Evolutionary conservation across 108 stramenopile genomes (phyloP), one percentile per base, ranked within the genome.

Genomic region (Cyclotella sp.): DNA sequence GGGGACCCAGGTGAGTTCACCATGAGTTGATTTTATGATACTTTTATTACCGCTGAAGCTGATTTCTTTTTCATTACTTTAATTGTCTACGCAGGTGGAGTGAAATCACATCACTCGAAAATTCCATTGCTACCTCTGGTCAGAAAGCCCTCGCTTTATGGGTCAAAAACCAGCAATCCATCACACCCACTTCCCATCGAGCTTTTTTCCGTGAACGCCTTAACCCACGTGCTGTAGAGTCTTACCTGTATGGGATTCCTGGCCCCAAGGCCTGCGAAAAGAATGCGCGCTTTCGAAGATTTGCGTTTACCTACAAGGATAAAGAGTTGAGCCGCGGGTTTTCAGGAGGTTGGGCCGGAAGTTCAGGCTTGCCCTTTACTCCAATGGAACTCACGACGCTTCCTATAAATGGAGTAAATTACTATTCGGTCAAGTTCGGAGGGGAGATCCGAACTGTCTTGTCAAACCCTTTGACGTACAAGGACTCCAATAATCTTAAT

Each of bases 261-360:
- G 80, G 80, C 43, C 80, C 80, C 14, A 45, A 54, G 9, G 63
- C 80, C 5, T 81, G 80, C 39, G 62, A 76, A 30, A 58, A 11
- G 9, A 61, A 76, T 70, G 72, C 72, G 10, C 28, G 75, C 28
- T 81, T 71, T 64, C 43, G 80, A 6, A 58, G 73, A 3, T 73
- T 81, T 58, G 75, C 75, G 19, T 81, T 81, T n/a, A 81, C 80
- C 10, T 55, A 63, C 63, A 76, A 58, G 69, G 80, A 81, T 55
- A n/a, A 63, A 22, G 80, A 81, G 19, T 46, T 81, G 62, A 30
- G 27, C 21, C 28, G 62, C 0, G 66, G 67, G 8, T 9, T 9
- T 22, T 14, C 11, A 0, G 18, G 27, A 58, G 9, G 19, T 61
- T n/a, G 9, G 0, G 16, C 40, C 10, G 73, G 60, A 27, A 59